Conservation (phyloP, 1,139 yeast genomes). For the Yamadazyma spencermartinsiae region DNA sequence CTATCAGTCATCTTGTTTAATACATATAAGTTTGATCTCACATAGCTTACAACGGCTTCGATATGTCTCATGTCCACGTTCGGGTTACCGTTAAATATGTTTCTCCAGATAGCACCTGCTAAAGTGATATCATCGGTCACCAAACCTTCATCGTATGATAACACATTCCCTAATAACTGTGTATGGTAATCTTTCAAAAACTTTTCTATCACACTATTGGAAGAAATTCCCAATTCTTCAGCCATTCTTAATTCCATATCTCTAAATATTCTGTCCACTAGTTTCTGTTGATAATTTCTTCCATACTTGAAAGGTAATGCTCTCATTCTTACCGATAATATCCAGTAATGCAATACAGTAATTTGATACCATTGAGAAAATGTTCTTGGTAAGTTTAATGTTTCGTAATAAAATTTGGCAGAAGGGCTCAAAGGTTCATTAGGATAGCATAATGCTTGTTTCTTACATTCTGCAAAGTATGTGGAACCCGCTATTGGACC, state of each 20-base stretch:
- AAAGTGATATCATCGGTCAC: conserved; percentile 79
- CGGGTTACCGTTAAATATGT: conserved; percentile 81
- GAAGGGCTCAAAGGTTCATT: conserved; percentile 65
- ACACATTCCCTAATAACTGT: conserved; percentile 84
- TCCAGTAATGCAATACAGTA: conserved; percentile 89
- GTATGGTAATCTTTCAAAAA: conserved; percentile 88
- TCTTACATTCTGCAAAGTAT: conserved; percentile 84
- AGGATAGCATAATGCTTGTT: conserved; percentile 75
- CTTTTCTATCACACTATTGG: conserved; percentile 82
- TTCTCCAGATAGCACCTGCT: conserved; percentile 90
- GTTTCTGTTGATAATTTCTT: conserved; percentile 84
- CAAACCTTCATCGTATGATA: conserved; percentile 92
- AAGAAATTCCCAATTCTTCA: conserved; percentile 79
- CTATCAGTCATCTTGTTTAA: conserved; percentile 83
- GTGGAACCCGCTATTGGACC: conserved; percentile 93
- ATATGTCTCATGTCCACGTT: conserved; percentile 81
- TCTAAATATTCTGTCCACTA: conserved; percentile 83
- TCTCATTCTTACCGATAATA: conserved; percentile 90
- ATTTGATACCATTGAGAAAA: conserved; percentile 96
- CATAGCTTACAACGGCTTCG: conserved; percentile 85
- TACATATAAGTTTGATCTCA: conserved; percentile 85
- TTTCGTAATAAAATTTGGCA: conserved; percentile 74
- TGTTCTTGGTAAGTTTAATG: conserved; percentile 77
- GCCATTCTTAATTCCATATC: conserved; percentile 87
- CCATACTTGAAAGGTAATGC: conserved; percentile 92